Percentiles rank a stretch among this genome's conserved stretches.
Evolutionary conservation across 2,329 filamentous ascomycete species (phyloP).

Genomic region (Penicillium sclerotiorum): DNA sequence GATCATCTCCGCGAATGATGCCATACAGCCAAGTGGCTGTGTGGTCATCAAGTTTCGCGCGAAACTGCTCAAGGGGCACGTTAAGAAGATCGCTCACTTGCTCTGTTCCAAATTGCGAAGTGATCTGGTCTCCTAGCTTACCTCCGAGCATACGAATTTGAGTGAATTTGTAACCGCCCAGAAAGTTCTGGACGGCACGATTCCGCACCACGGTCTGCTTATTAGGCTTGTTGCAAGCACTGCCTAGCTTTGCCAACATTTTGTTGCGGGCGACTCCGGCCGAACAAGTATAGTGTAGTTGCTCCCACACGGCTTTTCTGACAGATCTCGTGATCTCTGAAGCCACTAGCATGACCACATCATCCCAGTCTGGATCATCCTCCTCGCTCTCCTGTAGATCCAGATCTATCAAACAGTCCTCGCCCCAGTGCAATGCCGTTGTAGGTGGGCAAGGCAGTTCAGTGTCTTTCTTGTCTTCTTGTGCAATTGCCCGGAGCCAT

Average conservation of each 20-base stretch:
- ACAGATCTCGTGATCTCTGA: slow-evolving; percentile 85
- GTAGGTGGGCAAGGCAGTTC: slow-evolving; percentile 72
- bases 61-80: slow-evolving; percentile 73
- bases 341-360: slow-evolving; percentile 81
- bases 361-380: slow-evolving; percentile 92
- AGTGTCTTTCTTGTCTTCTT: slow-evolving; percentile 55
- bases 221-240: slow-evolving; percentile 89
- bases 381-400: slow-evolving; percentile 72
- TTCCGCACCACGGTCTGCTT: slow-evolving; percentile 92
- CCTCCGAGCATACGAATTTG: slow-evolving; percentile 95
- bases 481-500: slow-evolving; percentile 63
- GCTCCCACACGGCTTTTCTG: slow-evolving; percentile 67
- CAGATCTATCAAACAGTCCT: slow-evolving; percentile 77
- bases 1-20: slow-evolving; percentile 81
- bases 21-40: slow-evolving; percentile 84
- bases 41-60: slow-evolving; percentile 77
- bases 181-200: slow-evolving; percentile 75
- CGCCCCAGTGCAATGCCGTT: slow-evolving; percentile 76
- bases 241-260: slow-evolving; percentile 92
- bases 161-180: slow-evolving; percentile 85
- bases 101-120: slow-evolving; percentile 79
- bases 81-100: slow-evolving; percentile 72
- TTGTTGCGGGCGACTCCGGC: slow-evolving; percentile 89
- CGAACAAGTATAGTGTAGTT: slow-evolving; percentile 86
- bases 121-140: slow-evolving; percentile 86